Percentiles rank a stretch among this genome's conserved stretches.
These are phyloP conservation scores for Fraxinus floribunda DNA, from an alignment of 305 asterid species.

Conservation along the genomic window DNA sequence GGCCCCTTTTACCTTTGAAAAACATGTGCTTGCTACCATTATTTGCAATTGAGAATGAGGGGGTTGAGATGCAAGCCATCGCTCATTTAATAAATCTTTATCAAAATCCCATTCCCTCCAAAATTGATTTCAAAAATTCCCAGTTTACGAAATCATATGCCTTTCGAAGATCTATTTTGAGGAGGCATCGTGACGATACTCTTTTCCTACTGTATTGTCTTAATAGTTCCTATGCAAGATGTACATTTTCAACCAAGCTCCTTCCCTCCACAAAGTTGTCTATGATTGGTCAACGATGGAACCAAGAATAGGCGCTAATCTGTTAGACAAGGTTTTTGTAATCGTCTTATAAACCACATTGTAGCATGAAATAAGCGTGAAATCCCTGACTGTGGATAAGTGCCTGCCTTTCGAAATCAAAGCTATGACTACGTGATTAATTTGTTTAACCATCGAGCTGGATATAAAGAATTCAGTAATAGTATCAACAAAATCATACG, in stretches of 20 bases:
- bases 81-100: too few species aligned
- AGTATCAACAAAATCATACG: background rate
- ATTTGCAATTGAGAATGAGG: too few species aligned
- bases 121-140: too few species aligned
- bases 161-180: background rate
- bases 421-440: too few species aligned
- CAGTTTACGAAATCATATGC: too few species aligned
- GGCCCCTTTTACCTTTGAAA: background rate
- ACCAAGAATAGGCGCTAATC: background rate
- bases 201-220: background rate
- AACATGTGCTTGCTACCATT: background rate
- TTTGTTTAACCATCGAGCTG: background rate
- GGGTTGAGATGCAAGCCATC: background rate
- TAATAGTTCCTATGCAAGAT: background rate
- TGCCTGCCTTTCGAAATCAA: too few species aligned
- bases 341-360: background rate
- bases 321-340: background rate
- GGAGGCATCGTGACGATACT: background rate
- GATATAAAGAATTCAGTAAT: background rate
- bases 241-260: background rate
- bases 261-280: background rate
- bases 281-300: background rate
- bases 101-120: too few species aligned
- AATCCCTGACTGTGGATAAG: background rate
- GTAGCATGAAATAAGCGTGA: background rate